Evolutionary conservation across 2,329 filamentous ascomycete species (phyloP), one percentile per base, ranked within the genome.

Genomic region (Aspergillus chevalieri): DNA sequence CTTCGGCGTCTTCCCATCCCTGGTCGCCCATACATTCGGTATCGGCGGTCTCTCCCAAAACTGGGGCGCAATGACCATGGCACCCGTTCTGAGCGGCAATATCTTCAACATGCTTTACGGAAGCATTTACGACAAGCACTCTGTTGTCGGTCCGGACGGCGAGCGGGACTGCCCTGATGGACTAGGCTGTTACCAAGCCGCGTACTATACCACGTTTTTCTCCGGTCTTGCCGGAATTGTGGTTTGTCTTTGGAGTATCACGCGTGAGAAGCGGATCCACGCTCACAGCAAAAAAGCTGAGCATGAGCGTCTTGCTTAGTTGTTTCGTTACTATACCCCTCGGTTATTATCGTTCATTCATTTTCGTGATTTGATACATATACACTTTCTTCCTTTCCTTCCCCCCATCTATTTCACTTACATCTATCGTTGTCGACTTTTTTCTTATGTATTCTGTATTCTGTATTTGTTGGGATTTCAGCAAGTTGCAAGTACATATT

Each of bases 71-170:
- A 94, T 98, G 84, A 96, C 89, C 0, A 75, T 96, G 44, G 86
- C 89, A 2, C 91, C 92, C 0, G 89, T 95, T 2, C 70, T 95
- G 24, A 90, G 85, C 7, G 91, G 89, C 45, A 95, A 97, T 60
- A 69, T 95, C 19, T 97, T 95, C 77, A 98, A 97, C 65, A 72
- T 96, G 1, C 83, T 93, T 50, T 98, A 97, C 65, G 93, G 93
- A 44, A 72, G 68, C 14, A 83, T 95, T 0, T 94, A 89, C 59
- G 93, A 98, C 65, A 73, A 74, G 7, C 90, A 96, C 67, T 91
- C 86, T 19, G 71, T 84, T 30, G 73, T 89, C 8, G 78, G 81
- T 17, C 77, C 80, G 0, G 79, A 82, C 39, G 89, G 89, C 17
- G 83, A 89, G 57, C 78, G 85, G 26, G 79, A 83, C 17, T 97